A percentile compares a stretch with the other conserved stretches of the same genome.
These are phyloP conservation scores for Pseudocercospora crystallina DNA, from an alignment of 2,329 filamentous ascomycete species.

Conservation along the genomic window DNA sequence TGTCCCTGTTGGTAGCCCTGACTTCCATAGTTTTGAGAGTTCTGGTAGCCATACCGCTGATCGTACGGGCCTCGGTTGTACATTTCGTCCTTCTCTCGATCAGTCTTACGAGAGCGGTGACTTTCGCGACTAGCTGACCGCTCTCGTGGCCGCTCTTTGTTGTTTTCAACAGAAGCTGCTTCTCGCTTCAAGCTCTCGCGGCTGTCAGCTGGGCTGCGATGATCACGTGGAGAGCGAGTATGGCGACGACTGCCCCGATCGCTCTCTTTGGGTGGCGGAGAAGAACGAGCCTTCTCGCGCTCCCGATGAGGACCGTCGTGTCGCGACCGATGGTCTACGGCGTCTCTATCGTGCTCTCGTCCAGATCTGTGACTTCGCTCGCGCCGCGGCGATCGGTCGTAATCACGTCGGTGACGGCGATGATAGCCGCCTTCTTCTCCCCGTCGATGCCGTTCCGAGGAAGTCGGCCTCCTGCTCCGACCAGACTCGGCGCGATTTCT, in stretches of 20 bases:
- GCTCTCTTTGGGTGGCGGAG: constrained; percentile 9
- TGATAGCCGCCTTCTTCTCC: constrained; percentile 10
- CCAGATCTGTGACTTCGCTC: constrained; percentile 4
- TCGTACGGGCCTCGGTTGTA: constrained; percentile 33
- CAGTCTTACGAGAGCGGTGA: constrained; percentile 17
- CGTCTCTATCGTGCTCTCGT: constrained; percentile 1
- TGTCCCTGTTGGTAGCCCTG: constrained; percentile 54
- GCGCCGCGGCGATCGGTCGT: constrained; percentile 22
- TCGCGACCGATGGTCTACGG: constrained; percentile 2
- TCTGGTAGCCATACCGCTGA: constrained; percentile 44
- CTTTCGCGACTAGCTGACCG: constrained; percentile 29
- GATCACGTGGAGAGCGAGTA: constrained; percentile 23
- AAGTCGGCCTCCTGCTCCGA: constrained; percentile 27
- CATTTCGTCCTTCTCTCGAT: constrained; percentile 30
- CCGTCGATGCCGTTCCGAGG: constrained; percentile 32
- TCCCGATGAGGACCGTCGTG: constrained; percentile 9
- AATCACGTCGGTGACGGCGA: constrained; percentile 12
- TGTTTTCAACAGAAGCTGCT: not conserved
- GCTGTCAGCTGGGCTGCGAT: constrained; percentile 10
- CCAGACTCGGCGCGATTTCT: constrained; percentile 36
- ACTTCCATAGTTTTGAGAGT: constrained; percentile 58
- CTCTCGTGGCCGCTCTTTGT: constrained; percentile 4
- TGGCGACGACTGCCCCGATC: constrained; percentile 15
- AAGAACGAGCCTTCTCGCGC: not conserved
- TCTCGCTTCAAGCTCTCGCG: constrained; percentile 19